Evolutionary conservation across 495 filamentous ascomycete genomes (phyloP).

Genomic region (Penicillium angulare): DNA sequence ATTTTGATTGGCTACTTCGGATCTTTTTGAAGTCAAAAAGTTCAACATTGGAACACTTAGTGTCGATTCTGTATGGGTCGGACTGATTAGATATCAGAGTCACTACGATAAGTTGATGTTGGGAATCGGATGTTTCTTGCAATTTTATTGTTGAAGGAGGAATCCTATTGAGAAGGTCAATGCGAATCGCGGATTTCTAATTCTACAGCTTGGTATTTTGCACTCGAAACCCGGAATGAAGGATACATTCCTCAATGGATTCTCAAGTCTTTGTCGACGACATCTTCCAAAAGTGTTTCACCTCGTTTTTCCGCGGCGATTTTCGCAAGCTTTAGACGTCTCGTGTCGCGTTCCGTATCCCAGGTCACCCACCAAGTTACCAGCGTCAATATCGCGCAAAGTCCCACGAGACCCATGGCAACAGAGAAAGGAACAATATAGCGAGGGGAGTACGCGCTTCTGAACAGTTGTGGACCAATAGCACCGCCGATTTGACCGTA

Average conservation of each 20-base stretch:
- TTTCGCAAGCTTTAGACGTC: slow-evolving; percentile 39
- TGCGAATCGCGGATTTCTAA: no score
- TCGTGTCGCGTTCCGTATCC: slow-evolving; percentile 30
- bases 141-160: no score
- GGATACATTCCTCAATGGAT: neutral
- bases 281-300: slow-evolving; percentile 42
- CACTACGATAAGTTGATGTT: no score
- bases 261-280: slow-evolving; percentile 40
- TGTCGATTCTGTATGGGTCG: no score
- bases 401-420: slow-evolving; percentile 31
- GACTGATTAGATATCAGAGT: no score
- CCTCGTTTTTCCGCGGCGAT: slow-evolving; percentile 37
- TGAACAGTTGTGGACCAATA: slow-evolving; percentile 35
- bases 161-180: no score
- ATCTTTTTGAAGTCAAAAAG: no score
- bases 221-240: no score
- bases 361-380: slow-evolving; percentile 22
- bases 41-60: no score
- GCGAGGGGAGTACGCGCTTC: slow-evolving; percentile 29
- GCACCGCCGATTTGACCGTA: slow-evolving; percentile 36
- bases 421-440: slow-evolving; percentile 31
- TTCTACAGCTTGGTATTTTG: neutral
- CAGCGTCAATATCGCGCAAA: slow-evolving; percentile 18
- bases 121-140: no score
- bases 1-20: slow-evolving; percentile 12